Evolutionary conservation across 805 yeast species (phyloP).

Genomic region (Zygotorulaspora florentina): DNA sequence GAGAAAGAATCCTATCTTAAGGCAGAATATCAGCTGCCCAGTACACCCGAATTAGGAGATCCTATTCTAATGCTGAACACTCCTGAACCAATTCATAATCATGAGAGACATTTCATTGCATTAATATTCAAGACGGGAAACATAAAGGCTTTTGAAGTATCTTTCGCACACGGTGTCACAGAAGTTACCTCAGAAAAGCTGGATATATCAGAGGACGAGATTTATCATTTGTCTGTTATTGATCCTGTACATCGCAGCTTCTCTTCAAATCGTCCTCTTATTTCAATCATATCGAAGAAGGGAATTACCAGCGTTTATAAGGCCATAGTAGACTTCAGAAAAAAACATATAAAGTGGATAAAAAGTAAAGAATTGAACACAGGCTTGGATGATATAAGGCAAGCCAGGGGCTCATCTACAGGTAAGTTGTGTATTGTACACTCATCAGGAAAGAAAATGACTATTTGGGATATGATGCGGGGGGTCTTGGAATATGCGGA

Average conservation of each 20-base stretch:
- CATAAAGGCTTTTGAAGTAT: slow-evolving; percentile 34
- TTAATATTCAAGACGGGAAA: slow-evolving; percentile 42
- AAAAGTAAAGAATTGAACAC: slow-evolving; percentile 50
- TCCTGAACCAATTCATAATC: slow-evolving; percentile 34
- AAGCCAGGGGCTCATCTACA: slow-evolving; percentile 69
- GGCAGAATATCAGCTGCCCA: slow-evolving; percentile 12
- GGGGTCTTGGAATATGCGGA: slow-evolving; percentile 62
- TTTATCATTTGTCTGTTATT: slow-evolving; percentile 50
- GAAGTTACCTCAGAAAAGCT: slow-evolving; percentile 31
- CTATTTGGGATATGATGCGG: slow-evolving; percentile 76
- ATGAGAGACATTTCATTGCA: slow-evolving; percentile 43
- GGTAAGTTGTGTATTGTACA: slow-evolving; percentile 74
- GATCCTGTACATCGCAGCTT: slow-evolving; percentile 55
- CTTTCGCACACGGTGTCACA: slow-evolving; percentile 28
- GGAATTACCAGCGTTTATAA: slow-evolving; percentile 51
- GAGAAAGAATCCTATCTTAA: slow-evolving; percentile 20
- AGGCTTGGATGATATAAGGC: slow-evolving; percentile 47
- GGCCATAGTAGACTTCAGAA: slow-evolving; percentile 31
- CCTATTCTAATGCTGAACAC: slow-evolving; percentile 36
- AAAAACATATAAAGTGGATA: slow-evolving; percentile 46
- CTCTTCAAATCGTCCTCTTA: slow-evolving; percentile 39
- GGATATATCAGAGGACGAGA: slow-evolving; percentile 30
- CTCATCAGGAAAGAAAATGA: slow-evolving; percentile 44
- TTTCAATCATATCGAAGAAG: slow-evolving; percentile 52
- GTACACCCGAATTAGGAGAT: slow-evolving; percentile 13